phyloP scores from a whole-genome alignment of 2,329 filamentous ascomycete genomes.

The Chrysoporthe deuterocubensis region DNA sequence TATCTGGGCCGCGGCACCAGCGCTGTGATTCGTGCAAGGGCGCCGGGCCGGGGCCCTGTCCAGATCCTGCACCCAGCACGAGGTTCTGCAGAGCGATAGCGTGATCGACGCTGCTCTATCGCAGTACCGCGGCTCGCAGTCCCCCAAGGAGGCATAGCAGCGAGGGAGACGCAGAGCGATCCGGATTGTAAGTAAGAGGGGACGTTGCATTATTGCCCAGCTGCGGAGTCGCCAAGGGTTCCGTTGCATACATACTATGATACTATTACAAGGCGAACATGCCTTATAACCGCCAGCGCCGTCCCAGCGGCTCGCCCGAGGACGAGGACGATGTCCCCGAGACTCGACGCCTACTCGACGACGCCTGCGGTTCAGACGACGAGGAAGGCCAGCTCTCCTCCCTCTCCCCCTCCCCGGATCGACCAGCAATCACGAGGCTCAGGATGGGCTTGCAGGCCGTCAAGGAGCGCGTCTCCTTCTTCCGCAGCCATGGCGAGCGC shows the following conservation, averaged over 20 bases:
- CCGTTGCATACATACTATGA: not conserved
- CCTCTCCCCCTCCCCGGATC: not conserved
- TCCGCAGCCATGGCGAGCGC: conserved; percentile 30
- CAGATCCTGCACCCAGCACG: not conserved
- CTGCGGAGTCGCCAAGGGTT: not conserved
- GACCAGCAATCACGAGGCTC: not conserved
- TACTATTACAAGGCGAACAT: conserved; percentile 10
- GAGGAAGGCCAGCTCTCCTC: not conserved
- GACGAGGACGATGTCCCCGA: conserved; percentile 10
- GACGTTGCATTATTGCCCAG: conserved; percentile 9
- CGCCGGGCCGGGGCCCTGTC: too few relatives aligned
- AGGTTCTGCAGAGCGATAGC: not conserved
- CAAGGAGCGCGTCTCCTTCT: conserved; percentile 17
- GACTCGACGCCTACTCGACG: conserved; percentile 13
- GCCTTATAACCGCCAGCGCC: conserved; percentile 17
- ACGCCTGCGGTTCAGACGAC: not conserved
- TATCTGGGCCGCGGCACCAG: too few relatives aligned
- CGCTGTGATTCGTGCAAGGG: too few relatives aligned
- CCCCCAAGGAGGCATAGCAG: not conserved
- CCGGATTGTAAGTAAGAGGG: not conserved
- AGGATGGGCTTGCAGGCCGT: conserved; percentile 19
- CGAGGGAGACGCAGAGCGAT: not conserved
- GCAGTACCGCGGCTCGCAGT: not conserved
- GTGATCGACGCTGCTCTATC: not conserved
- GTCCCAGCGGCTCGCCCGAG: conserved; percentile 2